Base-by-base conservation (phyloP, 2,329 filamentous ascomycete genomes). In the Corynespora cassiicola region DNA sequence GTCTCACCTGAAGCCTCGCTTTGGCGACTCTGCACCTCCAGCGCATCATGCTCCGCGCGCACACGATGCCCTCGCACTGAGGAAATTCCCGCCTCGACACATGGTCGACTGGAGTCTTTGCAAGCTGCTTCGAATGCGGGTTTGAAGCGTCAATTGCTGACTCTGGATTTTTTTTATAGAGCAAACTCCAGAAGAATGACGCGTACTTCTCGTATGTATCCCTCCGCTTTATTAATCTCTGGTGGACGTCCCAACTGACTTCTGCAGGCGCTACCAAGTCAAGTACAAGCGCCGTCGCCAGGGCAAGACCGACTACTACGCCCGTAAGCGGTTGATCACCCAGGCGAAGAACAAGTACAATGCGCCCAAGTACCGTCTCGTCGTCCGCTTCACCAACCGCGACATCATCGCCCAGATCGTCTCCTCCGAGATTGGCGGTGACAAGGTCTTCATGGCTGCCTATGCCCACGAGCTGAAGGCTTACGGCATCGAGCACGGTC, bases 301-400 rank as follows among this genome's bases (percentile, higher is more conserved):
- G 70, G 94, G 94, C 74, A 99, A 99, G 88, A 99, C 94, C 81
- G 94, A 96, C 77, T 99, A 99, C 90, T 97, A 96, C 77, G 94
- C 94, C 74, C 92, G 94, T 76, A 97, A 97, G 89, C 88, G 94
- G 72, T 84, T 99, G 77, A 94, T 97, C 83, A 91, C 90, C 81
- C 94, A 99, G 85, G 94, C 94, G 80, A 99, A 97, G 90, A 99
- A 99, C 90, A 99, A 99, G 88, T 99, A 97, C 88, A 95, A 95
- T 80, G 88, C 94, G 55, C 94, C 94, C 78, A 99, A 99, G 86
- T 97, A 99, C 87, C 89, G 94, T 72, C 87, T 99, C 71, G 94
- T 99, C 61, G 90, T 99, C 74, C 94, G 94, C 75, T 96, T 95
- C 87, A 95, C 90, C 83, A 95, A 97, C 87, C 90, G 90, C 78